A percentile compares a stretch with the other conserved stretches of the same genome.
Conservation (phyloP, 768 basidiomycete genomes). For the Tephrocybe sp. region DNA sequence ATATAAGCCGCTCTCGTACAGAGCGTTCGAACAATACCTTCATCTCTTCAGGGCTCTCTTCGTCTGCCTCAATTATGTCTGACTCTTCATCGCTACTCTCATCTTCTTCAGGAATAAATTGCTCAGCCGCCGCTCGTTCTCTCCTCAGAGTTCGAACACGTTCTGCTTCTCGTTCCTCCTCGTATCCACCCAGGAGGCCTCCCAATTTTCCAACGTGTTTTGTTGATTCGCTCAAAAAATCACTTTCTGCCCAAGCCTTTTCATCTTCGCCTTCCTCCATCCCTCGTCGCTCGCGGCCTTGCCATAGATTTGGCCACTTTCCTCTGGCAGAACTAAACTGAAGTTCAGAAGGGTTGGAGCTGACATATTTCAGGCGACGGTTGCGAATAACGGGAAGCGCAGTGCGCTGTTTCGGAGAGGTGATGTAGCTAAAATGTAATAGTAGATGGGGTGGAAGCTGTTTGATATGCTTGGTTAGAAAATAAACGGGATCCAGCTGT, state of each 20-base stretch:
- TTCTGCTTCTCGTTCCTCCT: slow-evolving; percentile 77
- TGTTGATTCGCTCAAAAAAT: slow-evolving; percentile 56
- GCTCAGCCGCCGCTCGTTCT: slow-evolving; percentile 36
- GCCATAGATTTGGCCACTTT: slow-evolving; percentile 71
- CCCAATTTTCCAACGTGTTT: slow-evolving; percentile 74
- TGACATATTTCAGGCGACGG: slow-evolving; percentile 63
- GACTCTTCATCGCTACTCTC: slow-evolving; percentile 54
- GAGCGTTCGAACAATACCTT: slow-evolving; percentile 55
- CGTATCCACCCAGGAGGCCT: slow-evolving; percentile 64
- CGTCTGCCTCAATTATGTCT: slow-evolving; percentile 23
- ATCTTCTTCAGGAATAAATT: slow-evolving; percentile 70
- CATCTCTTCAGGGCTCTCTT: slow-evolving; percentile 51
- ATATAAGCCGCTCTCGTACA: slow-evolving; percentile 72
- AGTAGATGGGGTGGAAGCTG: slow-evolving; percentile 71
- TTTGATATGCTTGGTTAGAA: slow-evolving; percentile 58
- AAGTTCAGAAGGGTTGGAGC: slow-evolving; percentile 55
- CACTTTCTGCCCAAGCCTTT: slow-evolving; percentile 61
- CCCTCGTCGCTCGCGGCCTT: slow-evolving; percentile 50
- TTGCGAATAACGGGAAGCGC: slow-evolving; percentile 67
- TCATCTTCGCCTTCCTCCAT: slow-evolving; percentile 63
- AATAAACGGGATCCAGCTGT: slow-evolving; percentile 53
- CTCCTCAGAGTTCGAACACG: slow-evolving; percentile 49
- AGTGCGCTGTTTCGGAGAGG: slow-evolving; percentile 67
- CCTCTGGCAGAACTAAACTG: slow-evolving; percentile 50
- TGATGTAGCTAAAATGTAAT: slow-evolving; percentile 41